A percentile compares a stretch with the other conserved stretches of the same genome.
Evolutionary conservation across 768 basidiomycete genomes (phyloP).

Genomic region (Favolaschia claudopus): DNA sequence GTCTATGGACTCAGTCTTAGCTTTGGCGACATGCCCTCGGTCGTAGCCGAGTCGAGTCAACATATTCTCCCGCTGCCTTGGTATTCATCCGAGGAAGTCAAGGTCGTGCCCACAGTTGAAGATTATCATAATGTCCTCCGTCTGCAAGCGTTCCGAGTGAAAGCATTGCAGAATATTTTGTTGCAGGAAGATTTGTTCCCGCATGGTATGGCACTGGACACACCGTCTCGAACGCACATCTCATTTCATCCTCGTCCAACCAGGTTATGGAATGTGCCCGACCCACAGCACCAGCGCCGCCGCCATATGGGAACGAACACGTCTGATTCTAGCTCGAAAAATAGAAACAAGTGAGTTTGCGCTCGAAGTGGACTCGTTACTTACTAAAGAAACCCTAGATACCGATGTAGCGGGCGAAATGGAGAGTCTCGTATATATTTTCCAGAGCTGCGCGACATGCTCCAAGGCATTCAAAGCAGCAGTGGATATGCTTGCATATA

Average conservation of each 20-base stretch:
- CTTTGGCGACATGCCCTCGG: slow-evolving; percentile 45
- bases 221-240: not conserved
- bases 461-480: slow-evolving; percentile 69
- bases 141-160: slow-evolving; percentile 65
- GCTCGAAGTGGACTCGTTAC: not conserved
- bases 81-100: slow-evolving; percentile 60
- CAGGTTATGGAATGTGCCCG: slow-evolving; percentile 68
- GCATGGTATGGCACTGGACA: slow-evolving; percentile 50
- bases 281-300: slow-evolving; percentile 54
- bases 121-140: slow-evolving; percentile 71
- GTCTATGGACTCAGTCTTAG: slow-evolving; percentile 66
- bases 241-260: not conserved
- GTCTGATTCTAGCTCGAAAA: slow-evolving; percentile 50
- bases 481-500: slow-evolving; percentile 77
- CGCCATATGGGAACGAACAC: slow-evolving; percentile 59
- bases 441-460: slow-evolving; percentile 60
- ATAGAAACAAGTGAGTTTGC: slow-evolving; percentile 59
- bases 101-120: slow-evolving; percentile 59
- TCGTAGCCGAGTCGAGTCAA: slow-evolving; percentile 66
- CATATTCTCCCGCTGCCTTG: slow-evolving; percentile 65
- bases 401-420: slow-evolving; percentile 77
- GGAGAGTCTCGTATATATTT: slow-evolving; percentile 54
- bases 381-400: slow-evolving; percentile 41
- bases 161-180: slow-evolving; percentile 58
- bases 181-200: slow-evolving; percentile 73